Conservation (phyloP, 306 rosid genomes). For the Sphenostylis stenocarpa region DNA sequence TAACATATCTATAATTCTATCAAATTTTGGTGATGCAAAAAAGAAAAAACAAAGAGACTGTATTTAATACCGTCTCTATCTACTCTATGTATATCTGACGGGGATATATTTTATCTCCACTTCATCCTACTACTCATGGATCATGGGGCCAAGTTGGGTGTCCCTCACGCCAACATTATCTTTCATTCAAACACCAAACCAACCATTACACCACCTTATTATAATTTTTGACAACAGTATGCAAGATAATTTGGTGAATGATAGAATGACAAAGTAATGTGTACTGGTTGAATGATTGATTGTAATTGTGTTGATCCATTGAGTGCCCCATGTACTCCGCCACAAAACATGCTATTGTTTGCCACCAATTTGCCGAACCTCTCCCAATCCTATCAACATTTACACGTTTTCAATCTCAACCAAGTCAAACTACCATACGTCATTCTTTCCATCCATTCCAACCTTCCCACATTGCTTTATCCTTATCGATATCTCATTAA, state of each 20-base stretch:
- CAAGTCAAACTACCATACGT: constrained; percentile 20
- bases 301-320: neutral
- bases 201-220: too few relatives aligned
- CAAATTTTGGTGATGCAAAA: neutral
- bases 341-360: constrained; percentile 36
- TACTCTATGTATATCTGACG: neutral
- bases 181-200: neutral
- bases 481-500: neutral
- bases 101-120: constrained; percentile 3
- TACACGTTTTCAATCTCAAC: constrained; percentile 15
- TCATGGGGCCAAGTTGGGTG: constrained; percentile 1
- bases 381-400: constrained; percentile 8
- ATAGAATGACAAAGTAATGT: too few relatives aligned
- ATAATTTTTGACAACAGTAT: too few relatives aligned
- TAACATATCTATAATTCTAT: neutral
- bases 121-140: neutral
- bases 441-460: too few relatives aligned
- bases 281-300: constrained; percentile 12
- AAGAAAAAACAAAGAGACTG: neutral
- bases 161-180: neutral
- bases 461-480: too few relatives aligned
- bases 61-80: neutral
- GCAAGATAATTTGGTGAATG: neutral
- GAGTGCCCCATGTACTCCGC: neutral
- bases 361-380: constrained; percentile 16